A percentile compares a stretch with the other conserved stretches of the same genome.
These are phyloP conservation scores for Phytophthora lateralis DNA, from an alignment of 352 stramenopile species.

Conservation along the genomic window DNA sequence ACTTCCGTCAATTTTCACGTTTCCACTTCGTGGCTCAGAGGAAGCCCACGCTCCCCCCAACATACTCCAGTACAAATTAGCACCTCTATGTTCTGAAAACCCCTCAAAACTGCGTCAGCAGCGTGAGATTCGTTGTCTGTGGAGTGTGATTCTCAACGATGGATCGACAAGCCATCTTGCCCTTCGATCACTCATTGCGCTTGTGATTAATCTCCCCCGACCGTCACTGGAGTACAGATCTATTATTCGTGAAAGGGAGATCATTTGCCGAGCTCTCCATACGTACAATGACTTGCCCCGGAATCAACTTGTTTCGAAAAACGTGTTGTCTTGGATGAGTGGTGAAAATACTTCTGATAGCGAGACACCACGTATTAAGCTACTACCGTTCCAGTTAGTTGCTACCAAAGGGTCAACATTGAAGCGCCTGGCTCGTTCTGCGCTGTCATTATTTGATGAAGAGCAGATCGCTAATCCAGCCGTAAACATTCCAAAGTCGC, in stretches of 20 bases:
- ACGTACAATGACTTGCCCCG: neutral
- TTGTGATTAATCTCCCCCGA: constrained; percentile 40
- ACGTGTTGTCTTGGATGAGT: neutral
- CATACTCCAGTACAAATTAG: constrained; percentile 1
- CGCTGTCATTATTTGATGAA: constrained; percentile 13
- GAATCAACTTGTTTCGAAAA: constrained; percentile 2
- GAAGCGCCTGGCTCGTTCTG: constrained; percentile 13
- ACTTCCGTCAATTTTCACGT: constrained; percentile 52
- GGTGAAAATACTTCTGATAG: neutral
- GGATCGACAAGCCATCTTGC: constrained; percentile 40
- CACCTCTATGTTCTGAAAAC: constrained; percentile 10
- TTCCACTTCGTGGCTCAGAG: constrained; percentile 19
- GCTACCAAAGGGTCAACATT: constrained; percentile 13
- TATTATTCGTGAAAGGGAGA: constrained; percentile 15
- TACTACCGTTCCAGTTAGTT: constrained; percentile 17
- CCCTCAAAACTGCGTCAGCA: neutral
- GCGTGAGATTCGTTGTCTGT: constrained; percentile 15
- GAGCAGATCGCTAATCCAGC: neutral
- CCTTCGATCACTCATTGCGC: constrained; percentile 36
- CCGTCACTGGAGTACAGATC: constrained; percentile 42
- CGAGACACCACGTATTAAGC: neutral
- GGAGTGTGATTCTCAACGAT: constrained; percentile 17
- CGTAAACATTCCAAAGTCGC: neutral
- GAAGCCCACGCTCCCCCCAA: neutral
- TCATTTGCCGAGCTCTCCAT: constrained; percentile 5